Evolutionary conservation across 2,329 filamentous ascomycete species (phyloP).

Genomic region (Clonostachys chloroleuca): DNA sequence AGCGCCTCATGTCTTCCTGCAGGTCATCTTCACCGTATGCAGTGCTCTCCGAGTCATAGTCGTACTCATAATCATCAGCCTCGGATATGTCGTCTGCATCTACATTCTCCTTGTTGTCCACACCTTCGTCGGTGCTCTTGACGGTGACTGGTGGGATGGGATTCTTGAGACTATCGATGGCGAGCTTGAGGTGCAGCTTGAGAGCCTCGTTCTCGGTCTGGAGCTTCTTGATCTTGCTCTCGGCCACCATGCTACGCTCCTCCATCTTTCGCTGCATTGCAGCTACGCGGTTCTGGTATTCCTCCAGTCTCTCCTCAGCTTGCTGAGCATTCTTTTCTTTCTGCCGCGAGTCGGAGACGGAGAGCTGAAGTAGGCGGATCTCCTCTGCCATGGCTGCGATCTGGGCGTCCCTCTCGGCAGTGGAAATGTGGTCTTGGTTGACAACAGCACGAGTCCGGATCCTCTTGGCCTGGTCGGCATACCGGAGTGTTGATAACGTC

Average conservation of each 20-base stretch:
- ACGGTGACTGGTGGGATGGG: constrained; percentile 67
- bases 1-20: constrained; percentile 79
- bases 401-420: constrained; percentile 90
- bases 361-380: constrained; percentile 81
- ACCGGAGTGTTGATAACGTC: constrained; percentile 90
- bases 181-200: constrained; percentile 81
- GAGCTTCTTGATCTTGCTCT: constrained; percentile 88
- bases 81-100: constrained; percentile 34
- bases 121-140: constrained; percentile 11
- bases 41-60: constrained; percentile 41
- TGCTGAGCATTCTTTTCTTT: constrained; percentile 73
- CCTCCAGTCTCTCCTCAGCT: constrained; percentile 81
- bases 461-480: constrained; percentile 95
- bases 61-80: constrained; percentile 58
- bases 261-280: constrained; percentile 96
- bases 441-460: constrained; percentile 92
- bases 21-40: constrained; percentile 55
- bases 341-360: constrained; percentile 57
- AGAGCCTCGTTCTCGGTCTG: constrained; percentile 89
- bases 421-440: constrained; percentile 91
- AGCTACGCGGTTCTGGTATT: constrained; percentile 87
- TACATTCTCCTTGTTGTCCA: constrained; percentile 24
- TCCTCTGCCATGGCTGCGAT: constrained; percentile 94
- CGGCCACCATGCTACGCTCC: constrained; percentile 82
- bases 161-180: constrained; percentile 82